phyloP scores from a whole-genome alignment of 345 rosid genomes.

The Gossypium anomalum region DNA sequence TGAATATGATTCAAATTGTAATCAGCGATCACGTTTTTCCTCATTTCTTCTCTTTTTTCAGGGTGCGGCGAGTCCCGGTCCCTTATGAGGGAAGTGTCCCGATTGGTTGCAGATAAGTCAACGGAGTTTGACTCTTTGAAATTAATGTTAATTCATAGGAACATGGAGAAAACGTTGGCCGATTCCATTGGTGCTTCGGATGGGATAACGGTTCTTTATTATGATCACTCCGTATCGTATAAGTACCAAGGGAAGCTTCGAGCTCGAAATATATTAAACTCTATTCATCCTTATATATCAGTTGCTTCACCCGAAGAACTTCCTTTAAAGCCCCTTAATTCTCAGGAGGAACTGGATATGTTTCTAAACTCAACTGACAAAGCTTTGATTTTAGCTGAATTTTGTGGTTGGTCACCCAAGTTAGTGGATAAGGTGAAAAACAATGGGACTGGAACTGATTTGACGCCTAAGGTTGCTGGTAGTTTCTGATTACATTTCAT shows the following conservation, averaged over 20 bases:
- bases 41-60: constrained; percentile 16
- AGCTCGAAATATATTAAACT: constrained; percentile 49
- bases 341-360: constrained; percentile 42
- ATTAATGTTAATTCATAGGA: constrained; percentile 54
- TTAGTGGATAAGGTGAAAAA: constrained; percentile 35
- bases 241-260: constrained; percentile 64
- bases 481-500: constrained; percentile 45
- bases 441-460: constrained; percentile 41
- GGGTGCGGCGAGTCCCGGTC: constrained; percentile 95
- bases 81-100: constrained; percentile 55
- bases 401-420: constrained; percentile 76
- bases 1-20: neutral
- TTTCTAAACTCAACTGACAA: constrained; percentile 78
- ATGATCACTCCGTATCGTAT: constrained; percentile 58
- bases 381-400: constrained; percentile 62
- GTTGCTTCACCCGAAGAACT: constrained; percentile 43
- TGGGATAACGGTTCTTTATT: constrained; percentile 47
- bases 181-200: constrained; percentile 62
- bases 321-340: constrained; percentile 41
- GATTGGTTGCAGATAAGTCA: constrained; percentile 25
- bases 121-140: constrained; percentile 48
- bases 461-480: constrained; percentile 74
- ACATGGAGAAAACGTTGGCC: constrained; percentile 57
- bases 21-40: neutral
- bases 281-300: constrained; percentile 51